phyloP scores from a whole-genome alignment of 2,329 filamentous ascomycete species.

The Fusarium sp. region DNA sequence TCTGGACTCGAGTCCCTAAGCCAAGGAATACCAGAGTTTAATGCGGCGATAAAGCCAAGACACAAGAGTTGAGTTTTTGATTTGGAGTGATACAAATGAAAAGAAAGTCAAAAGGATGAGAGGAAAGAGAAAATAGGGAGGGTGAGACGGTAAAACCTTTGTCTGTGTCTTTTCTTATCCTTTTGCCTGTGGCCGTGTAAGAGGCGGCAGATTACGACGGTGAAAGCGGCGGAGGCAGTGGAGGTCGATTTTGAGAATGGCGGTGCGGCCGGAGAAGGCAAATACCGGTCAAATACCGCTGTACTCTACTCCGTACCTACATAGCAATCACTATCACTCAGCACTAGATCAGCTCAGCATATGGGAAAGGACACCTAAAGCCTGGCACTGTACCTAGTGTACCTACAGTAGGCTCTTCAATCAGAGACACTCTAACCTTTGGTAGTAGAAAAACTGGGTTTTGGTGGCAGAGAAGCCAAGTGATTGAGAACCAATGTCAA shows the following conservation, averaged over 20 bases:
- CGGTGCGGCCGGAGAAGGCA: slow-evolving; percentile 26
- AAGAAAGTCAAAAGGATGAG: background rate
- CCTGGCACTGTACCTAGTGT: background rate
- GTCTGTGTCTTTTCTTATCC: background rate
- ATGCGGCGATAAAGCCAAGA: background rate
- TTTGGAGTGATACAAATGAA: slow-evolving; percentile 3
- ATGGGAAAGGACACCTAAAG: slow-evolving; percentile 2
- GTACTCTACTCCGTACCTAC: background rate
- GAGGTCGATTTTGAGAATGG: slow-evolving; percentile 25
- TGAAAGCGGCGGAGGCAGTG: slow-evolving; percentile 41
- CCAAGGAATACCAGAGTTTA: slow-evolving; percentile 2
- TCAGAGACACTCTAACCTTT: background rate
- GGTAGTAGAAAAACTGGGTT: slow-evolving; percentile 27
- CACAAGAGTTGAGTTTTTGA: background rate
- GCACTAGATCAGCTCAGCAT: slow-evolving; percentile 1
- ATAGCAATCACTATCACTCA: slow-evolving; percentile 15
- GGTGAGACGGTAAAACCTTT: slow-evolving; percentile 20
- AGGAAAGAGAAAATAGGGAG: background rate
- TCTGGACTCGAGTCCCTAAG: background rate
- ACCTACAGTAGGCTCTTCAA: slow-evolving; percentile 1
- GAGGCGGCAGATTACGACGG: slow-evolving; percentile 43
- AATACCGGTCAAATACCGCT: background rate
- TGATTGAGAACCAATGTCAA: slow-evolving; percentile 32
- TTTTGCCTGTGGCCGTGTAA: slow-evolving; percentile 27
- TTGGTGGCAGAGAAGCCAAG: slow-evolving; percentile 21